phyloP scores from a whole-genome alignment of 2,329 filamentous ascomycete species.

The Colletotrichum lentis region DNA sequence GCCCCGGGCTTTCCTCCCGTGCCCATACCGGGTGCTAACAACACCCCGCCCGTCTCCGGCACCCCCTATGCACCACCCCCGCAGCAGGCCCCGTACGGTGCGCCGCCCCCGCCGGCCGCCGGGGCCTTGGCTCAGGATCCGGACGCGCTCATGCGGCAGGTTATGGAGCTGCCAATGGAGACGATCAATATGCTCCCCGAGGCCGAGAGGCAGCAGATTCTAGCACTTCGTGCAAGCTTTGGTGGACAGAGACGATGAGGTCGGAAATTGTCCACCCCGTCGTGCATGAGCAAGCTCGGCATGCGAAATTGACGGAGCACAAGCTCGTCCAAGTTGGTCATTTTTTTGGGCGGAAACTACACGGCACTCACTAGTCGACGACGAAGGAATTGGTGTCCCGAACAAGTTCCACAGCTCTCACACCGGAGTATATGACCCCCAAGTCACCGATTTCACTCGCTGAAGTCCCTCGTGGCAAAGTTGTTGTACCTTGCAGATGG shows the following conservation, averaged over 20 bases:
- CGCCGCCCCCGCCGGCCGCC: constrained; percentile 41
- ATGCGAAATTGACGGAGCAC: background rate
- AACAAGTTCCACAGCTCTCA: background rate
- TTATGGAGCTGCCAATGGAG: constrained; percentile 80
- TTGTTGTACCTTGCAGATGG: background rate
- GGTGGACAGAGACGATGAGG: constrained; percentile 50
- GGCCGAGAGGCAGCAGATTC: constrained; percentile 78
- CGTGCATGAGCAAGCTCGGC: background rate
- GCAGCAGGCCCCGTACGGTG: constrained; percentile 49
- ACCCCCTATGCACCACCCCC: constrained; percentile 58
- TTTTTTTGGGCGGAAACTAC: background rate
- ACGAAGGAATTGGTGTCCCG: background rate
- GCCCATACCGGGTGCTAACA: constrained; percentile 48
- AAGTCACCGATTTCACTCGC: background rate
- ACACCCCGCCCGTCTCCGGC: constrained; percentile 58
- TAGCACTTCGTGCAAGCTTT: constrained; percentile 75
- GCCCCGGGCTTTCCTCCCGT: constrained; percentile 48
- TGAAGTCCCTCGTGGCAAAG: background rate
- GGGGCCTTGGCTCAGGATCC: constrained; percentile 62
- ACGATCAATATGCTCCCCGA: constrained; percentile 82
- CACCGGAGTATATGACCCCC: background rate
- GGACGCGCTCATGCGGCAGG: constrained; percentile 79
- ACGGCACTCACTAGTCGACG: background rate
- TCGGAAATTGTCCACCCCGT: background rate
- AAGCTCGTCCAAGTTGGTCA: background rate